Evolutionary conservation across 306 rosid genomes (phyloP), one percentile per base, ranked within the genome.

Genomic region (Cicer bijugum): DNA sequence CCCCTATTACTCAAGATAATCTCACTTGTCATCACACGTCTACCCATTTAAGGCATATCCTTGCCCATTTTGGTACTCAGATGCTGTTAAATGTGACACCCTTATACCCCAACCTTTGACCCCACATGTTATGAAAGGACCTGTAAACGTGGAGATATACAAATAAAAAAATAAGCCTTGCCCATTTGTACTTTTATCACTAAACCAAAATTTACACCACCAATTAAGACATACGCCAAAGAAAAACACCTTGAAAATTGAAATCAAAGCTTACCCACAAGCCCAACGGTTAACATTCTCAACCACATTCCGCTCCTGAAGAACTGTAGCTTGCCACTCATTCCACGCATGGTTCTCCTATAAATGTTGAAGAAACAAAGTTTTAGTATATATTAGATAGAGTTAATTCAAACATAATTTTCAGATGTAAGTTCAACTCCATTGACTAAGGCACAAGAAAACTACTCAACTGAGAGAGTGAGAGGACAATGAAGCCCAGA

Each of bases 251-350:
- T 48, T 11, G 57, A 59, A 65, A 67, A 56, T 17, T 35, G 69
- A 57, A 16, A 56, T 66, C 51, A 75, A 43, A 81, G 70, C 93
- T 83, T 90, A 94, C 99, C 99, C 99, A 43, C 99, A 94, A 74
- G 96, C 91, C 97, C 99, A 94, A 70, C 88, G 84, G 74, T 87
- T 86, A 37, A 94, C 97, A 74, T 91, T 94, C 82, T 94, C 99
- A 69, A 94, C 90, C 19, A 79, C 69, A 69, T 90, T 91, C 66
- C 99, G 97, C 70, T 88, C 96, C 82, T 90, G 93, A 77, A 94
- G 78, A 82, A 84, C 85, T 11, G 91, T 91, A 72, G 86, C 68
- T 84, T 90, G 97, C 99, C 99, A 94, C 75, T 87, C 93, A 28
- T 76, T 88, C 99, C 97, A 94, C 56, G 91, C 96, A 62, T 43